Base-by-base conservation (phyloP, 148 eudicot genomes). In the Nepenthes gracilis region DNA sequence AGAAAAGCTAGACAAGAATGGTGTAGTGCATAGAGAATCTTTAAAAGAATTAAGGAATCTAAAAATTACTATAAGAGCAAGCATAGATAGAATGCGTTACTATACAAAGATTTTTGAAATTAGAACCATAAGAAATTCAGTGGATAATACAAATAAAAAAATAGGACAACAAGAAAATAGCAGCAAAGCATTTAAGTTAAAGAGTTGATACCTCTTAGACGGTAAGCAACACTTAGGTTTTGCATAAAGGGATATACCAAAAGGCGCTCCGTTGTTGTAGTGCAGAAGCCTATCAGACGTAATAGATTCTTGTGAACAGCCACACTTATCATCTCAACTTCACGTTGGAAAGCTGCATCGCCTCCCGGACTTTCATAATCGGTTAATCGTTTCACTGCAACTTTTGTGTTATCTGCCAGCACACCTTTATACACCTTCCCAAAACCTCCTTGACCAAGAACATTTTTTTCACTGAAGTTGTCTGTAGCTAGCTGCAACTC, bases 301-400 rank as follows among this genome's bases (percentile, higher is more conserved):
- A 90, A 75, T 33, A 90, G 75, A 69, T 90, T 90, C 75, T 76
- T 78, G 72, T 90, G 97, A 50, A 90, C 95, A 62, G 97, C 97
- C 36, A 90, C 88, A 70, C 97, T 90, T 64, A 90, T 90, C 97
- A 90, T 86, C 86, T 86, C 95, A 68, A 90, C 95, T 63, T 90
- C 97, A 53, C 95, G 84, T 51, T 83, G 97, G 64, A 90, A 90
- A 15, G 97, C 95, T 61, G 84, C 78, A 63, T 90, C 97, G 5
- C 95, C 89, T 65, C 95, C 97, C 1, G 97, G 95, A 58, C 87
- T 85, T 69, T 87, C 84, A 63, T 74, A 82, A 62, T 90, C 85
- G 54, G 81, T 85, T 58, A 90, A 71, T 2, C 97, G 75, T 68
- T 90, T 90, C 62, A 90, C 97, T 23, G 95, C 97, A 71, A 90